Percentiles rank a stretch among this genome's conserved stretches.
These are phyloP conservation scores for Oxyria digyna DNA, from an alignment of 148 eudicot genomes.

Conservation along the genomic window DNA sequence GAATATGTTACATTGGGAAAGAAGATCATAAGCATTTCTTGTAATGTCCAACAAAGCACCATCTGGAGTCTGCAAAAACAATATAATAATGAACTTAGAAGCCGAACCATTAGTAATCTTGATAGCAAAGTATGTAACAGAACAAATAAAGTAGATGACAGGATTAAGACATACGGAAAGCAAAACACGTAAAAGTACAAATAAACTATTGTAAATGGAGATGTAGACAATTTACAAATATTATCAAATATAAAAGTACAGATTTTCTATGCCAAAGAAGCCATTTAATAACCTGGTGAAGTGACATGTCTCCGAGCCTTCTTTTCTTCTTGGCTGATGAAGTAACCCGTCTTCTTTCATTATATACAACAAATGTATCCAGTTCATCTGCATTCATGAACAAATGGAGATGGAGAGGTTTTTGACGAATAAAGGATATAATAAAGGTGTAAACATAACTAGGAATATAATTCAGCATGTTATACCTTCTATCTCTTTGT, in stretches of 20 bases:
- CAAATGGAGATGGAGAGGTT: slow-evolving; percentile 6
- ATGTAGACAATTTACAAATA: neutral
- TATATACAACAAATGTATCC: slow-evolving; percentile 84
- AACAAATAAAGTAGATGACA: neutral
- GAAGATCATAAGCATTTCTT: slow-evolving; percentile 89
- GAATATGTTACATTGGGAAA: slow-evolving; percentile 52
- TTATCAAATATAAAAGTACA: neutral
- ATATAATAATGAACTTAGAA: neutral
- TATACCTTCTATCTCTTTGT: slow-evolving; percentile 62
- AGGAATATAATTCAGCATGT: slow-evolving; percentile 4
- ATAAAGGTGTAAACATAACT: slow-evolving; percentile 3
- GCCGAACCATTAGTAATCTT: slow-evolving; percentile 2
- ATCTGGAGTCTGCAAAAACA: slow-evolving; percentile 80
- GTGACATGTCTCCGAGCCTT: slow-evolving; percentile 46
- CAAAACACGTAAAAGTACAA: neutral
- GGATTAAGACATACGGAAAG: neutral
- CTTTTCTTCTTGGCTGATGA: slow-evolving; percentile 96
- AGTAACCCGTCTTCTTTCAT: slow-evolving; percentile 88
- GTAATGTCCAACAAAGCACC: slow-evolving; percentile 79
- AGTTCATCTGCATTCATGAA: slow-evolving; percentile 37
- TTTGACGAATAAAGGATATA: neutral
- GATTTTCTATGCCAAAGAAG: neutral
- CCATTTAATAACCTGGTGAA: slow-evolving; percentile 57
- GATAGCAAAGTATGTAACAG: neutral
- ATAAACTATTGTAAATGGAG: neutral